Evolutionary conservation across 2,329 filamentous ascomycete genomes (phyloP), one percentile per base, ranked within the genome.

Genomic region (Fusarium protoensiforme): DNA sequence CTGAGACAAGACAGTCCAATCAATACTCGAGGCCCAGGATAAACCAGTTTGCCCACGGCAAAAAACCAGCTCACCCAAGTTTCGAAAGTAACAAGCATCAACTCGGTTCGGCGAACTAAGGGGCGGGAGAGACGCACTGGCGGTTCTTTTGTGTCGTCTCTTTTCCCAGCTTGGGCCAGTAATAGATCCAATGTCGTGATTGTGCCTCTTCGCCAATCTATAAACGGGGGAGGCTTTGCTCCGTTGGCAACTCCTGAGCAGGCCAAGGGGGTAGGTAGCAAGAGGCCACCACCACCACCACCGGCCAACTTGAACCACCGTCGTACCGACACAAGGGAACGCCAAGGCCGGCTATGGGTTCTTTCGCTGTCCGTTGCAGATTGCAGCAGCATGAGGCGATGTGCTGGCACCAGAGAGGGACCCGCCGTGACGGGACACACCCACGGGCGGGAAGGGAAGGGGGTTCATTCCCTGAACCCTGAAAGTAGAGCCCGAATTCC

Each of bases 271-370:
- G 24, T 24, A 24, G 24, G 24, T n/a, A n/a, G n/a, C n/a, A n/a
- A n/a, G n/a, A n/a, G n/a, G n/a, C n/a, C n/a, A n/a, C 24, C 43
- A 18, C 24, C 18, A 58, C 7, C 22, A 18, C 11, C 24, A 24
- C 24, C 24, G 24, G 24, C 24, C 24, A 24, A 24, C 8, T 18
- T 41, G 35, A 38, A 58, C 62, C 54, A 27, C 43, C 14, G 53
- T 70, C 46, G 59, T 74, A 68, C 74, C 74, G 71, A 71, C 68
- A 75, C 73, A 68, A 72, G 63, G 73, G 74, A 74, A 72, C 71
- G 69, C 68, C 63, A 71, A 67, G 70, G 22, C 58, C 56, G 41
- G 41, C 65, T 43, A 51, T 66, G 56, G 65, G 48, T 60, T 57
- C 20, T 14, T 59, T 16, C 53, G 33, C 61, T 29, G 46, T 22